phyloP scores from a whole-genome alignment of 192 early-diverging fungal species.

The Haplosporangium gracile region DNA sequence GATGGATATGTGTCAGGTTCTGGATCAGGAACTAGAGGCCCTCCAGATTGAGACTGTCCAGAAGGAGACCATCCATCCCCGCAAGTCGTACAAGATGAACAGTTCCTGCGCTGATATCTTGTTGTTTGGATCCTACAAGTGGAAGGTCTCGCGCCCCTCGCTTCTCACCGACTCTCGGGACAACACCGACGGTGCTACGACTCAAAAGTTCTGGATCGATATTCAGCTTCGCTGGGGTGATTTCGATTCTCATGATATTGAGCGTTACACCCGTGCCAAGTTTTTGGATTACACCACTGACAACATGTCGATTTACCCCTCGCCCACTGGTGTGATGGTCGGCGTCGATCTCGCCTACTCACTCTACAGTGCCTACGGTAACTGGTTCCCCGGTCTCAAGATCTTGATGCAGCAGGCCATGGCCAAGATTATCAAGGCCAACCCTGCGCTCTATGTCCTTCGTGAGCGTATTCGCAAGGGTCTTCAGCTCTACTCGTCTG shows the following conservation, averaged over 20 bases:
- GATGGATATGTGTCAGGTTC: conserved; percentile 82
- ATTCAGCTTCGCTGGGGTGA: conserved; percentile 99
- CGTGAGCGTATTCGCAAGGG: conserved; percentile 99
- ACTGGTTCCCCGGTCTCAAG: conserved; percentile 99
- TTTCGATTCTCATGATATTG: conserved; percentile 99
- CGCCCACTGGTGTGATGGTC: conserved; percentile 96
- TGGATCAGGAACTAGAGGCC: conserved; percentile 97
- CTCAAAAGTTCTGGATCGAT: conserved; percentile 98
- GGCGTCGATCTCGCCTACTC: conserved; percentile 99
- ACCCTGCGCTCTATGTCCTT: conserved; percentile 96
- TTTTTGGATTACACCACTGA: conserved; percentile 99
- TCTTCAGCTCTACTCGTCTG: conserved; percentile 97
- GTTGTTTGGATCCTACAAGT: conserved; percentile 97
- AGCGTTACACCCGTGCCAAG: conserved; percentile 98
- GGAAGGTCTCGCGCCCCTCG: conserved; percentile 96
- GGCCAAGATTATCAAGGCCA: conserved; percentile 99
- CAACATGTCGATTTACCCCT: conserved; percentile 99
- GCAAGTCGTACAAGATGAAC: conserved; percentile 99
- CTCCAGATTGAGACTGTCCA: conserved; percentile 98
- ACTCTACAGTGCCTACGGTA: conserved; percentile 93
- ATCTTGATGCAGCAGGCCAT: conserved; percentile 97
- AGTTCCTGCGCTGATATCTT: conserved; percentile 94
- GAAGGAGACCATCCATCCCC: conserved; percentile 99
- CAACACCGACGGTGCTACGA: conserved; percentile 96
- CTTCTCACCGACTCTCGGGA: conserved; percentile 94